Conservation (phyloP, 129 eudicot genomes). For the Smallanthus sonchifolius region DNA sequence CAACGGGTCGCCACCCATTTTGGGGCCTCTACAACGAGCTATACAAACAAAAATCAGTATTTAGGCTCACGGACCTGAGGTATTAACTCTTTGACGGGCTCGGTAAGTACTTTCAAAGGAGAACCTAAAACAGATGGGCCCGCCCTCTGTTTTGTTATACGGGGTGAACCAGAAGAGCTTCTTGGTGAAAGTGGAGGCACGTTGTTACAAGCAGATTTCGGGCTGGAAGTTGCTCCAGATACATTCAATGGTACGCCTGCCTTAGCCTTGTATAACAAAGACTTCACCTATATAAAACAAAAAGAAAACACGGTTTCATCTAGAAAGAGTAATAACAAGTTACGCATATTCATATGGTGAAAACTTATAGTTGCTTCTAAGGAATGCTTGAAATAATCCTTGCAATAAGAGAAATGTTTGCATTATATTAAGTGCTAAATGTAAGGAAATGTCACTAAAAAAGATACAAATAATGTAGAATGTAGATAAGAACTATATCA, state of each 20-base stretch:
- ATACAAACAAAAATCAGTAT: neutral
- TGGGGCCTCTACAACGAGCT: neutral
- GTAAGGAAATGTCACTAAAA: neutral
- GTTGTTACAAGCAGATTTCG: slow-evolving; percentile 37
- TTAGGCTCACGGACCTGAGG: slow-evolving; percentile 46
- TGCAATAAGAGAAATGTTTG: neutral
- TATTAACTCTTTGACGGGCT: slow-evolving; percentile 53
- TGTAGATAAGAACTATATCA: too few relatives aligned
- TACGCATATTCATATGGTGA: neutral
- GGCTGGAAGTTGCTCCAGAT: slow-evolving; percentile 46
- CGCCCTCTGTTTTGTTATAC: slow-evolving; percentile 39
- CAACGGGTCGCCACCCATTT: neutral
- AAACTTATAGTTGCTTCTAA: neutral
- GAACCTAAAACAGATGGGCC: slow-evolving; percentile 60
- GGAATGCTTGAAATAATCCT: neutral
- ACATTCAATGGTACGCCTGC: slow-evolving; percentile 36
- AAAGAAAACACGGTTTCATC: neutral
- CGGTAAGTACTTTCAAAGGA: slow-evolving; percentile 44
- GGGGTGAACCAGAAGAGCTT: slow-evolving; percentile 63
- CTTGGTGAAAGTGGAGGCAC: slow-evolving; percentile 74
- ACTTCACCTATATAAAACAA: slow-evolving; percentile 46
- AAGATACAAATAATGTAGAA: neutral
- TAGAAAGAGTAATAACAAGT: neutral
- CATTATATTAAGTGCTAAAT: neutral
- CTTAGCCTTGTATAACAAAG: slow-evolving; percentile 51